Conservation (phyloP, 1,139 yeast genomes). For the Sugiyamaella pinicola region DNA sequence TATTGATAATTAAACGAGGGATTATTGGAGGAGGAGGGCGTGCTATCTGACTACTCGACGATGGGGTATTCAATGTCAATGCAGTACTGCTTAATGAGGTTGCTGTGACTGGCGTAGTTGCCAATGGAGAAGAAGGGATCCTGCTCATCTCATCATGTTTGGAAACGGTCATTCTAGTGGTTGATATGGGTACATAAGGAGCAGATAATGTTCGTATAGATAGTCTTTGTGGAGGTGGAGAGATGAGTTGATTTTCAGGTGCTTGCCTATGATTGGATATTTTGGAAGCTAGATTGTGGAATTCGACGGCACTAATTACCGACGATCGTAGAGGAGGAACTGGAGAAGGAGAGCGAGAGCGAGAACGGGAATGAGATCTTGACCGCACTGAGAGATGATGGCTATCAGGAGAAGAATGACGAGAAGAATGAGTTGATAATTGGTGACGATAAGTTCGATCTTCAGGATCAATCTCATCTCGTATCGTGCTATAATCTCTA, state of each 20-base stretch:
- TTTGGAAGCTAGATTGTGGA: conserved; percentile 37
- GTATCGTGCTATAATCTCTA: conserved; percentile 5
- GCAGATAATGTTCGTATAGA: background rate
- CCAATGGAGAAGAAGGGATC: background rate
- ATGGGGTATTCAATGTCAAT: background rate
- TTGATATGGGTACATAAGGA: background rate
- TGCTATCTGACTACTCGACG: background rate
- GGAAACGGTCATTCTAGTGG: background rate
- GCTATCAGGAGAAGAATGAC: background rate
- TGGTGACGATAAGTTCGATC: background rate
- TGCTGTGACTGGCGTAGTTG: background rate
- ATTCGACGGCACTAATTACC: conserved; percentile 48
- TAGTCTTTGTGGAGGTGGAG: background rate
- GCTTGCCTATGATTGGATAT: conserved; percentile 18
- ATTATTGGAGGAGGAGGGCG: background rate
- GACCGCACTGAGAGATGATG: background rate
- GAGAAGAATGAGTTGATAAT: background rate
- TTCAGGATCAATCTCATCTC: background rate
- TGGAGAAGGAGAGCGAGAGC: conserved; percentile 15
- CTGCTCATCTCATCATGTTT: background rate
- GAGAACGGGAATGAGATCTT: conserved; percentile 6
- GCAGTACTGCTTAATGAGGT: background rate
- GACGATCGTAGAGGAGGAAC: conserved; percentile 47
- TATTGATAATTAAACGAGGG: background rate
- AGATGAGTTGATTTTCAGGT: conserved; percentile 14